Percentiles rank a stretch among this genome's conserved stretches.
Conservation (phyloP, 2,329 filamentous ascomycete genomes). For the Exophiala calicioides region DNA sequence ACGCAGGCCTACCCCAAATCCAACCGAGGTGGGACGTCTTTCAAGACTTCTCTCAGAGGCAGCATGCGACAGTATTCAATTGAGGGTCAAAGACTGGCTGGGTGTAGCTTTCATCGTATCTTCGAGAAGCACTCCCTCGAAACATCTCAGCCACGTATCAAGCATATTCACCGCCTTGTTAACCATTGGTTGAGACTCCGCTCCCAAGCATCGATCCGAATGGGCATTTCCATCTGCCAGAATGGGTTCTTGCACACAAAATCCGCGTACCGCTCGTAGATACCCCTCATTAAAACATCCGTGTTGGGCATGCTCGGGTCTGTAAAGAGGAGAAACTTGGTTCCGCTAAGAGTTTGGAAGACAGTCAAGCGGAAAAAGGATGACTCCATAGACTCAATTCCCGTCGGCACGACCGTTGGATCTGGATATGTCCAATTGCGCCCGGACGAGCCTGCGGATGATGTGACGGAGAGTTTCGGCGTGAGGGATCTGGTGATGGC, state of each 20-base stretch:
- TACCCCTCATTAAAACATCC: conserved; percentile 76
- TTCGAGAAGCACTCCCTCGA: too few relatives aligned
- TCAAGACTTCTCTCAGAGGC: too few relatives aligned
- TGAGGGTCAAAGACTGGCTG: too few relatives aligned
- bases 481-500: conserved; percentile 62
- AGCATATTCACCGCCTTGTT: conserved; percentile 50
- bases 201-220: conserved; percentile 94
- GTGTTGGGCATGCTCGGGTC: conserved; percentile 85
- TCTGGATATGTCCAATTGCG: conserved; percentile 34
- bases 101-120: too few relatives aligned
- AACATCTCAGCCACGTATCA: not conserved
- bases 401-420: conserved; percentile 50
- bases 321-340: conserved; percentile 94
- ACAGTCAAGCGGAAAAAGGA: conserved; percentile 95
- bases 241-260: conserved; percentile 99
- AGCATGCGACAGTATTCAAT: too few relatives aligned
- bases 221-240: conserved; percentile 96
- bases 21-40: too few relatives aligned
- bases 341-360: conserved; percentile 91
- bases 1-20: too few relatives aligned
- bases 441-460: conserved; percentile 35
- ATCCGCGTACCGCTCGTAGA: conserved; percentile 94
- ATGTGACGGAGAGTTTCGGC: conserved; percentile 40
- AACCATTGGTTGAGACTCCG: conserved; percentile 79
- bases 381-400: conserved; percentile 89